Conservation (phyloP, 106 monocot species). For the Dendrobium officinale region DNA sequence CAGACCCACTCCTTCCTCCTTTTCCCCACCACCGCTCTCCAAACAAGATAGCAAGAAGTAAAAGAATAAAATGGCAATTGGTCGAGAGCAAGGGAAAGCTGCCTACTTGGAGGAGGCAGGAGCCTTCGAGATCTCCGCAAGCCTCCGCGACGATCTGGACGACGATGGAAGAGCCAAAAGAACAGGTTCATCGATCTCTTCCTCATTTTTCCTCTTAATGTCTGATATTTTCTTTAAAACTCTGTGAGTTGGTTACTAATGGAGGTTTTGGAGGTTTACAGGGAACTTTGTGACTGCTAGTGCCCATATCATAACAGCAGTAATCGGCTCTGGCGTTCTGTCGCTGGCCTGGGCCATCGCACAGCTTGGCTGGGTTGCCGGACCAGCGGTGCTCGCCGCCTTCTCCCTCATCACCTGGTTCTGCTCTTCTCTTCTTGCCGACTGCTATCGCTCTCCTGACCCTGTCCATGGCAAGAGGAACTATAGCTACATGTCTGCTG, state of each 20-base stretch:
- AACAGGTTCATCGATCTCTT: conserved; percentile 7
- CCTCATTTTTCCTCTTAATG: neutral
- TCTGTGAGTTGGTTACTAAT: neutral
- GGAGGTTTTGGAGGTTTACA: neutral
- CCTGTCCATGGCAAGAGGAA: conserved; percentile 26
- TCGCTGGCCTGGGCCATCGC: conserved; percentile 20
- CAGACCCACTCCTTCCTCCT: neutral
- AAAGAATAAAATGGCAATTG: neutral
- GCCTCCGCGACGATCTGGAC: neutral
- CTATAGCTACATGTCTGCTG: conserved; percentile 23
- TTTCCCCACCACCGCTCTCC: neutral
- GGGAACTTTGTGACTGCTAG: conserved; percentile 28
- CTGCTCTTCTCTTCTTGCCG: conserved; percentile 16
- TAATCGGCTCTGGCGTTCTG: conserved; percentile 30
- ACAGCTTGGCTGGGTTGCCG: conserved; percentile 25
- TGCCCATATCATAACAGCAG: conserved; percentile 34
- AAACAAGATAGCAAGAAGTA: neutral
- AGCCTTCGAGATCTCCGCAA: neutral
- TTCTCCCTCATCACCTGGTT: conserved; percentile 31
- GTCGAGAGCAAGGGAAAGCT: neutral
- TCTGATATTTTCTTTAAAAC: neutral
- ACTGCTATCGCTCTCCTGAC: conserved; percentile 25
- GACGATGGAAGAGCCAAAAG: conserved; percentile 16
- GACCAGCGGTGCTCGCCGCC: conserved; percentile 1
- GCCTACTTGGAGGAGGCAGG: neutral